Base-by-base conservation (phyloP, 345 rosid species). In the Ceriops zippeliana region DNA sequence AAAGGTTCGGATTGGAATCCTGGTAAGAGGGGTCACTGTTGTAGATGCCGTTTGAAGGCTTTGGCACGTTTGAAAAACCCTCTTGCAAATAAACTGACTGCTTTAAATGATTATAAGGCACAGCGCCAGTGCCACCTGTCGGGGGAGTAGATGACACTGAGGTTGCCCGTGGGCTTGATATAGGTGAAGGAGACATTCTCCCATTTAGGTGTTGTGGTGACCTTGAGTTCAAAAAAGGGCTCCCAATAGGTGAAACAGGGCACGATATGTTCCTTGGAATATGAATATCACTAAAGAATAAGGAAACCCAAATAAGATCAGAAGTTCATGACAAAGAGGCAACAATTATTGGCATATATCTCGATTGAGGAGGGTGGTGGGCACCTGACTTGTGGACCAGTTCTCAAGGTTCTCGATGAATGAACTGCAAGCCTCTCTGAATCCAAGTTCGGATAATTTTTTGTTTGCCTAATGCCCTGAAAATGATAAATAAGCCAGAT, bases 151-250 rank as follows among this genome's bases (percentile, higher is more conserved):
- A 86, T 21, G 90, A 70, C 56, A 86, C 90, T 65, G 90, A 84
- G 63, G 83, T 62, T 9, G 88, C 78, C 63, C 85, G 72, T 0
- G 90, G 88, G 74, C 88, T 86, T 52, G 90, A 79, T 64, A 86
- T 86, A 2, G 88, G 90, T 37, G 90, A 83, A 61, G 90, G 86
- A 59, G 90, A 86, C 85, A 79, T 79, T 71, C 85, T 86, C 70
- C 86, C 90, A 42, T 74, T 84, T 54, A 82, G 76, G 66, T 79
- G 78, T 59, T 74, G 86, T 0, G 86, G 86, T 8, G 86, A 84
- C 72, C 86, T 84, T 65, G 86, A 65, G 68, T 72, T 81, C 58
- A 83, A 75, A 52, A 79, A 85, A 37, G 88, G 90, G 81, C 90
- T 86, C 70, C 90, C 85, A 51, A 83, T 73, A 13, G 90, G 85